phyloP scores from a whole-genome alignment of 2,329 filamentous ascomycete species.

The Monilinia vaccinii-corymbosi region DNA sequence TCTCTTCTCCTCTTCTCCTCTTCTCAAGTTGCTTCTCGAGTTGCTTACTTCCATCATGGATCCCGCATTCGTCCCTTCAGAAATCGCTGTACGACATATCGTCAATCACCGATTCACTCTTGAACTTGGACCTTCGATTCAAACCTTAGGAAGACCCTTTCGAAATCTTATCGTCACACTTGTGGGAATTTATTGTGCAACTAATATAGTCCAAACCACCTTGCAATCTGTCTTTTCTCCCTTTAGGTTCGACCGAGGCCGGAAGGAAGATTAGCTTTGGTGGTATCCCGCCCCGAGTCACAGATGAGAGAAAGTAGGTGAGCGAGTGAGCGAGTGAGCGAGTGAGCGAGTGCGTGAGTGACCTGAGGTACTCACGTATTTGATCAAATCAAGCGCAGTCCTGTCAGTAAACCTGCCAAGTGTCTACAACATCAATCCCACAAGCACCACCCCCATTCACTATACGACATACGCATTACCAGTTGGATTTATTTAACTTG shows the following conservation, averaged over 20 bases:
- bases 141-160: constrained; percentile 41
- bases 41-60: too few species aligned
- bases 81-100: constrained; percentile 37
- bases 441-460: too few species aligned
- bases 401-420: neutral
- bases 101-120: constrained; percentile 42
- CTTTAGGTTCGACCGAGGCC: constrained; percentile 7
- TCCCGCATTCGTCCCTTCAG: constrained; percentile 32
- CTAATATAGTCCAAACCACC: constrained; percentile 32
- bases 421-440: neutral
- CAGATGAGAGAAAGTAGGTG: too few species aligned
- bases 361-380: neutral
- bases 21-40: too few species aligned
- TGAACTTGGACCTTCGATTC: constrained; percentile 40
- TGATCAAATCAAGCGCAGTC: too few species aligned
- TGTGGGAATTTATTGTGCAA: constrained; percentile 32
- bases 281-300: neutral
- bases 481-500: neutral
- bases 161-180: constrained; percentile 40
- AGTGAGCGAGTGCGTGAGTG: too few species aligned
- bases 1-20: too few species aligned
- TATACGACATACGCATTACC: too few species aligned
- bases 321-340: too few species aligned
- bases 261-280: neutral
- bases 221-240: constrained; percentile 29